A percentile compares a stretch with the other conserved stretches of the same genome.
phyloP scores from a whole-genome alignment of 306 rosid genomes.

The Castanospermum australe region DNA sequence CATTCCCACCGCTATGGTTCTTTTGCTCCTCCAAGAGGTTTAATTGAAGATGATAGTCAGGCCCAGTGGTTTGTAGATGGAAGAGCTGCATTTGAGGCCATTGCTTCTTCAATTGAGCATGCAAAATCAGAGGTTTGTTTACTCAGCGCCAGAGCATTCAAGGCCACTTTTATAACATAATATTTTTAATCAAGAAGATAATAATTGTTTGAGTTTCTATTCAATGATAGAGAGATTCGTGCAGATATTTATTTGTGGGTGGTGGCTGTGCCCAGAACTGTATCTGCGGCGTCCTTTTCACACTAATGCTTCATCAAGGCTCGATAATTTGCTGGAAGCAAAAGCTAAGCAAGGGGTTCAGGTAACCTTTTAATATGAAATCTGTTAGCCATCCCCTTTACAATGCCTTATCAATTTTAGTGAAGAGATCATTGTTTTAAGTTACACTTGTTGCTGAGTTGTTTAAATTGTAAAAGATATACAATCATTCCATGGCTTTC shows the following conservation, averaged over 20 bases:
- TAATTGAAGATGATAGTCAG: conserved; percentile 84
- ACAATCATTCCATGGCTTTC: conserved; percentile 15
- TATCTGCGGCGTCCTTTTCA: conserved; percentile 85
- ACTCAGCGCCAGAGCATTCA: conserved; percentile 12
- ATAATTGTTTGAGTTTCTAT: conserved; percentile 26
- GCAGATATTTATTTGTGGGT: conserved; percentile 97
- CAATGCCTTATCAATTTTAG: neutral
- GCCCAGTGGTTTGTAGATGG: conserved; percentile 99
- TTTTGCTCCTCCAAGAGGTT: conserved; percentile 96
- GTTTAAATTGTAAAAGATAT: conserved; percentile 17
- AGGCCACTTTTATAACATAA: conserved; percentile 21
- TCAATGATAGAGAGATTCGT: conserved; percentile 42
- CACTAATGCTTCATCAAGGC: conserved; percentile 78
- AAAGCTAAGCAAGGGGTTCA: conserved; percentile 98
- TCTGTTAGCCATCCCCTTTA: neutral
- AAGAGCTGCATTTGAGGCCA: conserved; percentile 87
- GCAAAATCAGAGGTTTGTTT: conserved; percentile 96
- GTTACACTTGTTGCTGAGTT: neutral
- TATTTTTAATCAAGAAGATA: neutral
- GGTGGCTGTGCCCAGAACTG: conserved; percentile 99
- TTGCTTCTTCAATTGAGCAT: conserved; percentile 83
- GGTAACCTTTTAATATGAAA: conserved; percentile 44
- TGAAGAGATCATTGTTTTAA: neutral
- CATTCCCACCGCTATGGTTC: conserved; percentile 97
- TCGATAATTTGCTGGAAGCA: conserved; percentile 85